Percentiles rank a stretch among this genome's conserved stretches.
Conservation (phyloP, 2,329 filamentous ascomycete genomes). For the Pseudogymnoascus sp. region DNA sequence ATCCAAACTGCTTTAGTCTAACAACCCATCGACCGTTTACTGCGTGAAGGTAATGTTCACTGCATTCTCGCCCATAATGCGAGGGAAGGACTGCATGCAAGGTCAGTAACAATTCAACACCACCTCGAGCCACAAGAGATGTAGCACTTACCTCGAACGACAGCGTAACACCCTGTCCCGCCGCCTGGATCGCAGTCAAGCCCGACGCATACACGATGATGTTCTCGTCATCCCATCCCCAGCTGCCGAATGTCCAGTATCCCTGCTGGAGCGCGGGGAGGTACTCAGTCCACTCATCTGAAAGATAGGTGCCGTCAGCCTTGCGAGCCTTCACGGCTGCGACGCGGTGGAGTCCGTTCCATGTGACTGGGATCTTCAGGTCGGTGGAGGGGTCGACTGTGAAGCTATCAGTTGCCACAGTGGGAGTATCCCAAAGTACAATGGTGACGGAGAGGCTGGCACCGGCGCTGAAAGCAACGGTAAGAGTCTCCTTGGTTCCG, state of each 20-base stretch:
- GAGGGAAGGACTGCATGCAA: slow-evolving; percentile 43
- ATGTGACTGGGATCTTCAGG: slow-evolving; percentile 44
- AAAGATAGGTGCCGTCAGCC: slow-evolving; percentile 41
- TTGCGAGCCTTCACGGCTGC: slow-evolving; percentile 46
- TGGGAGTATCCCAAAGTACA: slow-evolving; percentile 46
- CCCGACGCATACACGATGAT: slow-evolving; percentile 41
- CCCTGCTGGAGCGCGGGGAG: slow-evolving; percentile 46
- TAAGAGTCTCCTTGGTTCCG: slow-evolving; percentile 44
- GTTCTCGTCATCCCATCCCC: slow-evolving; percentile 41
- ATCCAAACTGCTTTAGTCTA: not conserved
- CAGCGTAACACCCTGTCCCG: slow-evolving; percentile 39
- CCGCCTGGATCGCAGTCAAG: slow-evolving; percentile 39
- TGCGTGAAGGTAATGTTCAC: slow-evolving; percentile 39
- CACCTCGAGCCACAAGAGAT: not conserved
- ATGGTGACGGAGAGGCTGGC: slow-evolving; percentile 40
- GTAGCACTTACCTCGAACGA: slow-evolving; percentile 35
- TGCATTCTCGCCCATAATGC: slow-evolving; percentile 39
- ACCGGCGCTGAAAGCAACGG: slow-evolving; percentile 45
- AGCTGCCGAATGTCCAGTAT: slow-evolving; percentile 41
- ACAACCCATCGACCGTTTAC: not conserved
- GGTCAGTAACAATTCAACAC: not conserved
- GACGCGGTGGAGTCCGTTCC: slow-evolving; percentile 42
- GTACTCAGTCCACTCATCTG: slow-evolving; percentile 50
- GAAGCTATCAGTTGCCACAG: slow-evolving; percentile 14
- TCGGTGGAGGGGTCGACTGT: slow-evolving; percentile 13